Base-by-base conservation (phyloP, 1,284 basidiomycete genomes). In the Tetrapyrgos nigripes region DNA sequence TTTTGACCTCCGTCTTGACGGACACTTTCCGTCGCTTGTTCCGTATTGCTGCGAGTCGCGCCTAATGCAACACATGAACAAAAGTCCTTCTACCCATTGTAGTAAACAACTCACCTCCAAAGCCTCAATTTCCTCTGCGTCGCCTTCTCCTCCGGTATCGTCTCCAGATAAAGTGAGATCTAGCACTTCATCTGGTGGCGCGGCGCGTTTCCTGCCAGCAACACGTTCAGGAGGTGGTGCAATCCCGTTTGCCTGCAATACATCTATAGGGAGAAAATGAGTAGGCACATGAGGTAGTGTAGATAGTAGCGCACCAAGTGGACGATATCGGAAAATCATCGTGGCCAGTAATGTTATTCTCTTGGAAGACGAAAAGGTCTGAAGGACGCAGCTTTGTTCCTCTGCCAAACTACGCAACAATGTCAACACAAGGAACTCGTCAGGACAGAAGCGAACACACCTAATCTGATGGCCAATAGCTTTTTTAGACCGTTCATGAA, bases 401-500 rank as follows among this genome's bases (percentile, higher is more conserved):
- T 46, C 19, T 5, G 44, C 53, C n/a, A 55, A 27, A 3, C 29
- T 47, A 13, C 21, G 37, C 11, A 14, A 33, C 6, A n/a, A 13
- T 4, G 27, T 29, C 28, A 14, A 48, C 14, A 29, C 37, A 11
- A 47, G 35, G 13, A 19, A 2, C 50, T 13, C 29, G 17, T n/a
- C 14, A n/a, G 19, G 55, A 23, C 48, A 43, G 33, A n/a, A n/a
- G n/a, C n/a, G 29, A 11, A 65, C 74, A 50, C 43, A 76, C 74
- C 67, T 70, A 31, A 77, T 64, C 48, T 71, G 69, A 28, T 79
- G 75, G 2, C 70, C 67, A 3, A 74, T 64, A 9, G 68, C 75
- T 57, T 78, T 78, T 61, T 79, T 78, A 13, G 71, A 67, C 14
- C 69, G 69, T 43, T 78, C 76, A 33, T 79, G 76, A 19, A 78